Evolutionary conservation across 352 stramenopile genomes (phyloP).

Genomic region (Phytophthora pinifolia): DNA sequence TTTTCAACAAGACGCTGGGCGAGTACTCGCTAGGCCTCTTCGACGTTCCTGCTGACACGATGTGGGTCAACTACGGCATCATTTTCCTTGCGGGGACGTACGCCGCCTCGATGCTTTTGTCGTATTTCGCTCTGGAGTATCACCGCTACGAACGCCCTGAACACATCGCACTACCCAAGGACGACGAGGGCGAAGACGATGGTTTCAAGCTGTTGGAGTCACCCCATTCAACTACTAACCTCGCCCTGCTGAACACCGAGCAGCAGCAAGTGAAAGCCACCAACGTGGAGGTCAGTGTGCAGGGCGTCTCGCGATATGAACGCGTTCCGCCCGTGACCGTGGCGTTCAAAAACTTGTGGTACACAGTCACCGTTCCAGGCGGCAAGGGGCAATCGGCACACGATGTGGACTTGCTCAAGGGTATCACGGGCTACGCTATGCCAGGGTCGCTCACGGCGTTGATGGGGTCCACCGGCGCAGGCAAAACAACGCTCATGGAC

Average conservation of each 20-base stretch:
- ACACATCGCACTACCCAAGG: conserved; percentile 28
- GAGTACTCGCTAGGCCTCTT: conserved; percentile 30
- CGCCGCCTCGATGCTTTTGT: conserved; percentile 33
- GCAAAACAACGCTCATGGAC: conserved; percentile 95
- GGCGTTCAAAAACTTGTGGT: conserved; percentile 9
- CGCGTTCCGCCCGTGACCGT: conserved; percentile 1
- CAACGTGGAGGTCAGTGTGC: too few species aligned
- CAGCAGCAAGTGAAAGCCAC: too few species aligned
- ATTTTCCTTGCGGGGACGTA: conserved; percentile 25
- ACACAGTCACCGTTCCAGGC: conserved; percentile 39
- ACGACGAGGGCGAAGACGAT: neutral
- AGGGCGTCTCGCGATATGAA: neutral
- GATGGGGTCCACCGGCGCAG: conserved; percentile 71
- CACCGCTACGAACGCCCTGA: conserved; percentile 45
- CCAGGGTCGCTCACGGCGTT: conserved; percentile 62
- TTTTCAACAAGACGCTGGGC: conserved; percentile 20
- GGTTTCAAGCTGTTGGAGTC: neutral
- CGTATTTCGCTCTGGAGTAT: conserved; percentile 16
- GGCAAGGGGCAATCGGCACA: conserved; percentile 21
- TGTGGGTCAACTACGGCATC: conserved; percentile 29
- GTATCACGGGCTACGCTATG: conserved; percentile 26
- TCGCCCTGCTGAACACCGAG: neutral
- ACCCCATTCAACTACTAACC: neutral
- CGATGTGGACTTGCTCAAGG: conserved; percentile 45
- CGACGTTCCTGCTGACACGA: conserved; percentile 20